Percentiles rank a stretch among this genome's conserved stretches.
These are phyloP conservation scores for Umbelopsis sp. DNA, from an alignment of 192 early-diverging fungal species.

Conservation along the genomic window DNA sequence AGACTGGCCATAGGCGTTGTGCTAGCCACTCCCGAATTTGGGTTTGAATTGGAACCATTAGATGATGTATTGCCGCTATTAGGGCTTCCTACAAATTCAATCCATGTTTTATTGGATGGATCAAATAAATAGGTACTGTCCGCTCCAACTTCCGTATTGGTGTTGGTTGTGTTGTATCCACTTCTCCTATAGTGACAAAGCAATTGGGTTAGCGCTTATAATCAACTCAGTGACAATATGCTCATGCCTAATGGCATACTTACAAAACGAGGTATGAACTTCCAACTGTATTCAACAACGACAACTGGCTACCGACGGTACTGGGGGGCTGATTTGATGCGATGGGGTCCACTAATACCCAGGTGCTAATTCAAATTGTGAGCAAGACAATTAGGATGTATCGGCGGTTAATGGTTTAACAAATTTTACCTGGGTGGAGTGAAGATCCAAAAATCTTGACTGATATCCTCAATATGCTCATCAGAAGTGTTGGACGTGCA, in stretches of 20 bases:
- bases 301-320: conserved; percentile 5
- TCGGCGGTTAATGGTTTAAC: neutral
- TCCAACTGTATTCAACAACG: neutral
- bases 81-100: neutral
- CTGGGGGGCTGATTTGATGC: neutral
- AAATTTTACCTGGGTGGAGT: neutral
- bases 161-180: neutral
- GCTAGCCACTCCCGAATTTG: neutral
- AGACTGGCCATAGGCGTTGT: neutral
- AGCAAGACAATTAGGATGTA: neutral
- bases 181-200: neutral
- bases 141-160: neutral
- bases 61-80: neutral
- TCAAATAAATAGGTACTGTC: neutral
- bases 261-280: conserved; percentile 2
- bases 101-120: neutral
- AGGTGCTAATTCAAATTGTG: neutral
- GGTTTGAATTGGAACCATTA: neutral
- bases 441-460: conserved; percentile 5
- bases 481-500: conserved; percentile 1
- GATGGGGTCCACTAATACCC: neutral
- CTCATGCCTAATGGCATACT: neutral
- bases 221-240: neutral
- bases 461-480: conserved; percentile 1
- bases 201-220: neutral